Evolutionary conservation across 768 basidiomycete species (phyloP).

Genomic region (Podaxis mareebaensis): DNA sequence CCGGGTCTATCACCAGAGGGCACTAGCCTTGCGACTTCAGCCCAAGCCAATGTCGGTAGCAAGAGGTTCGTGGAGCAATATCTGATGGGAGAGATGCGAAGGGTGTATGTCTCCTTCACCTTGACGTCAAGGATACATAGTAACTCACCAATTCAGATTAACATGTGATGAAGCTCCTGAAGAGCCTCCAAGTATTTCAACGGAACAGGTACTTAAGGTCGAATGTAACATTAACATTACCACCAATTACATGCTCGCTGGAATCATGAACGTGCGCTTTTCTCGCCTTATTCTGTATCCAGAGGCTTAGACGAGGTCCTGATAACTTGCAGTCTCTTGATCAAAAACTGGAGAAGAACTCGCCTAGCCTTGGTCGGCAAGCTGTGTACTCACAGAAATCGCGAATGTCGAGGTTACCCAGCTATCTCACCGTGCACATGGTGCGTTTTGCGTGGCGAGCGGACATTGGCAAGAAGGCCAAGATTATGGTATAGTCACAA

Average conservation of each 20-base stretch:
- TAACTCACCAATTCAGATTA: conserved; percentile 46
- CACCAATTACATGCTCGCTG: conserved; percentile 88
- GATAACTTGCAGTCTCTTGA: conserved; percentile 65
- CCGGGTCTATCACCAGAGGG: conserved; percentile 46
- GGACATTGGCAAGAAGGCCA: conserved; percentile 90
- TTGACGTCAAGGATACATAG: neutral
- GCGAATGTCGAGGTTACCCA: conserved; percentile 80
- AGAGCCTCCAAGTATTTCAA: conserved; percentile 62
- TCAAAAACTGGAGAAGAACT: conserved; percentile 83
- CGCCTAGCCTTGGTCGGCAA: conserved; percentile 74
- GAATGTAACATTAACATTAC: conserved; percentile 87
- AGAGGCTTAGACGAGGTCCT: neutral
- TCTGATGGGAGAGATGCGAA: conserved; percentile 74
- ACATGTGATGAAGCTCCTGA: conserved; percentile 82
- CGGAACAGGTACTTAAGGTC: conserved; percentile 82
- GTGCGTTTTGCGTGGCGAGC: conserved; percentile 94
- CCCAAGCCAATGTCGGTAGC: conserved; percentile 27
- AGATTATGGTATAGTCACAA: conserved; percentile 77
- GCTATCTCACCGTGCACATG: conserved; percentile 89
- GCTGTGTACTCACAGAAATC: conserved; percentile 82
- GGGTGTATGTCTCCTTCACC: conserved; percentile 46
- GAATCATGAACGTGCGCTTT: conserved; percentile 70
- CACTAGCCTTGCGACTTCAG: conserved; percentile 26
- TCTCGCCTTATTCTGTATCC: neutral
- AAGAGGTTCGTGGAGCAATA: conserved; percentile 79